Evolutionary conservation across 2,329 filamentous ascomycete species (phyloP).

Genomic region (Rhynchosporium graminicola): DNA sequence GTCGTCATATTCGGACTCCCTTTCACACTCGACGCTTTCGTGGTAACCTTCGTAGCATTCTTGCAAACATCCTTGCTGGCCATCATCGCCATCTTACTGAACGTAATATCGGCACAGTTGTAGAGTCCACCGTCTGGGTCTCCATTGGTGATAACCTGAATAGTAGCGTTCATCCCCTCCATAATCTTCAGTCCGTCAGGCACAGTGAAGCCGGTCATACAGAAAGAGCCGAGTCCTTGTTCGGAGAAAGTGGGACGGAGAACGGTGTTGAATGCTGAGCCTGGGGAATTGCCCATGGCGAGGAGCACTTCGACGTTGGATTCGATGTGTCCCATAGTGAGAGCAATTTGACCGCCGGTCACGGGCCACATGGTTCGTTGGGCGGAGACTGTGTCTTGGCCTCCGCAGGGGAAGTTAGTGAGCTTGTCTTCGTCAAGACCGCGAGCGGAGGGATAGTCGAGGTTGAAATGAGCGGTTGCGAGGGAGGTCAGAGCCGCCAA

Average conservation of each 20-base stretch:
- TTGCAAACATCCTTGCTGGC: constrained; percentile 56
- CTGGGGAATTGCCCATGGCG: constrained; percentile 31
- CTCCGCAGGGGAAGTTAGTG: constrained; percentile 45
- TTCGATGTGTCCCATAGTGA: constrained; percentile 40
- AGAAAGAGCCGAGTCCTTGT: constrained; percentile 57
- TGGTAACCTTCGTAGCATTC: constrained; percentile 51
- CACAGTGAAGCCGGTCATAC: constrained; percentile 59
- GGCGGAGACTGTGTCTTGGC: constrained; percentile 45
- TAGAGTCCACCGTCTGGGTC: constrained; percentile 64
- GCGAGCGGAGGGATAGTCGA: constrained; percentile 54
- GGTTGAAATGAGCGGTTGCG: constrained; percentile 56
- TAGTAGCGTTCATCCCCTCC: constrained; percentile 64
- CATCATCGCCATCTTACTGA: constrained; percentile 53
- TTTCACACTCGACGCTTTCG: background rate
- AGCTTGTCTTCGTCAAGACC: constrained; percentile 46
- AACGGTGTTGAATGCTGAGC: constrained; percentile 34
- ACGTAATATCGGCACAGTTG: constrained; percentile 75
- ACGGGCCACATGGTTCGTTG: constrained; percentile 52
- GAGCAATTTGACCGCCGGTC: constrained; percentile 51
- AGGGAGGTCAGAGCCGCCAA: constrained; percentile 45
- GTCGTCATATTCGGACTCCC: constrained; percentile 20
- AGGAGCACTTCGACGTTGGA: constrained; percentile 32
- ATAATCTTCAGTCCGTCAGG: constrained; percentile 49
- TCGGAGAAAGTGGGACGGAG: constrained; percentile 31
- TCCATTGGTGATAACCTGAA: constrained; percentile 70